Percentiles rank a stretch among this genome's conserved stretches.
phyloP scores from a whole-genome alignment of 1,284 basidiomycete species.

The Ganoderma lucidum region DNA sequence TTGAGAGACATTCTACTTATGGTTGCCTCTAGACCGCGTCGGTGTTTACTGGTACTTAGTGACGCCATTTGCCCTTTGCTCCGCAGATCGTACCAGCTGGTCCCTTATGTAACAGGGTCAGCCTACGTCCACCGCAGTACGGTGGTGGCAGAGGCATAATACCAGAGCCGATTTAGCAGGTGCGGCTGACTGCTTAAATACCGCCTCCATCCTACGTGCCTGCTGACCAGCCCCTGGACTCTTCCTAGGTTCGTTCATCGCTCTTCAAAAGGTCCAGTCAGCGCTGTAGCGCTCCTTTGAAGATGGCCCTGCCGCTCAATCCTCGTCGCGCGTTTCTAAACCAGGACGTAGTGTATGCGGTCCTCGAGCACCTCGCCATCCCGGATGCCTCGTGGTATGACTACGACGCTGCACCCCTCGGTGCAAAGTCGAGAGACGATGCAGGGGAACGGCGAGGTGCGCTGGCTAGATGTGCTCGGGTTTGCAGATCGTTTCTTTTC shows the following conservation, averaged over 20 bases:
- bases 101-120: background rate
- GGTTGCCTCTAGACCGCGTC: background rate
- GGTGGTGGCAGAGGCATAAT: background rate
- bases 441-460: background rate
- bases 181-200: background rate
- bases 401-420: background rate
- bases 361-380: constrained; percentile 9
- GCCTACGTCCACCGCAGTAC: background rate
- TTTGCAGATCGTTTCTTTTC: constrained; percentile 14
- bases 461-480: constrained; percentile 12
- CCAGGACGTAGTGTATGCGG: constrained; percentile 16
- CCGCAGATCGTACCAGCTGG: background rate
- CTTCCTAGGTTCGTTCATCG: background rate
- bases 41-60: background rate
- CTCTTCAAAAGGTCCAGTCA: background rate
- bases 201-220: background rate
- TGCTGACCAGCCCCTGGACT: background rate
- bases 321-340: background rate
- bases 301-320: background rate
- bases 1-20: background rate
- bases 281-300: background rate
- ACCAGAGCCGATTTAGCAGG: background rate
- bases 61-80: background rate
- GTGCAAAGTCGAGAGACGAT: background rate
- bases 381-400: constrained; percentile 8